phyloP scores from a whole-genome alignment of 2,329 filamentous ascomycete genomes.

The Stagonosporopsis tanaceti region DNA sequence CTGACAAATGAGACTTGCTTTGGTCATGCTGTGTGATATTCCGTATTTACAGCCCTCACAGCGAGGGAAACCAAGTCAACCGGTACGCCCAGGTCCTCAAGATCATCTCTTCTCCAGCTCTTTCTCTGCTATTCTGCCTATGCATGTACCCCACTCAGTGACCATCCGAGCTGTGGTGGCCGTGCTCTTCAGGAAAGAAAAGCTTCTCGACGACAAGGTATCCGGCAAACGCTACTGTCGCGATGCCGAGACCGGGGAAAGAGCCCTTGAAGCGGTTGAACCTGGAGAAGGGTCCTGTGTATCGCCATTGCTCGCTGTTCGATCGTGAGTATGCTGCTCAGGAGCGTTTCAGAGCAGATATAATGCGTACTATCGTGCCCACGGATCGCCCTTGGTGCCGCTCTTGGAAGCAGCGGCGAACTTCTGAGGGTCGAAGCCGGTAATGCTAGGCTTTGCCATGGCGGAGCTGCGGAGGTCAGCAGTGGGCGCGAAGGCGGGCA shows the following conservation, averaged over 20 bases:
- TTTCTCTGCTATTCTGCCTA: slow-evolving; percentile 2
- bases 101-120: slow-evolving; percentile 12
- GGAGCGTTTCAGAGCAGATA: slow-evolving; percentile 7
- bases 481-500: slow-evolving; percentile 11
- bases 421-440: slow-evolving; percentile 88
- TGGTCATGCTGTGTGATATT: slow-evolving; percentile 37
- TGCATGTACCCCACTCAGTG: slow-evolving; percentile 26
- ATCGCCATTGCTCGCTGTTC: slow-evolving; percentile 90
- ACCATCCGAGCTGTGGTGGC: slow-evolving; percentile 37
- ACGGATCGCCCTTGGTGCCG: slow-evolving; percentile 65
- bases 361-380: slow-evolving; percentile 65
- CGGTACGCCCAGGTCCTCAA: slow-evolving; percentile 43
- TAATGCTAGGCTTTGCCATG: slow-evolving; percentile 74
- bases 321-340: slow-evolving; percentile 26
- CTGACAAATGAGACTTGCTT: slow-evolving; percentile 21
- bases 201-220: slow-evolving; percentile 92
- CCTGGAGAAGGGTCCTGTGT: slow-evolving; percentile 85
- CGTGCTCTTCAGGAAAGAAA: slow-evolving; percentile 73
- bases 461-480: slow-evolving; percentile 36
- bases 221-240: slow-evolving; percentile 85
- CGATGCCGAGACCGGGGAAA: slow-evolving; percentile 92
- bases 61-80: slow-evolving; percentile 36
- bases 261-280: slow-evolving; percentile 86
- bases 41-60: slow-evolving; percentile 47
- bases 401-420: slow-evolving; percentile 75